Evolutionary conservation across 345 rosid genomes (phyloP).

Genomic region (Trapa bicornis): DNA sequence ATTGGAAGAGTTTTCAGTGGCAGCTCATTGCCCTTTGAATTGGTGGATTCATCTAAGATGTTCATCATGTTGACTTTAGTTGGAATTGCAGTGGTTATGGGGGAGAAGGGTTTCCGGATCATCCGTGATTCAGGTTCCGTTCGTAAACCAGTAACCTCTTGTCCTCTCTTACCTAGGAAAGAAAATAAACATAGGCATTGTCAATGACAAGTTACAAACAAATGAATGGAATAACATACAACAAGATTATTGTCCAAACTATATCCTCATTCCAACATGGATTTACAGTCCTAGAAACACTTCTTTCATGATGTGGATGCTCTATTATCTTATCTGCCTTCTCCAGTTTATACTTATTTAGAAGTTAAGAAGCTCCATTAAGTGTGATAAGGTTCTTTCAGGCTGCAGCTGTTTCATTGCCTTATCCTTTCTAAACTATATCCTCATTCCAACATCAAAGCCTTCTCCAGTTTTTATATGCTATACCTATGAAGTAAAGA

Average conservation of each 20-base stretch:
- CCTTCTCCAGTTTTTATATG: too few species aligned
- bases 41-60: conserved; percentile 14
- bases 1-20: conserved; percentile 18
- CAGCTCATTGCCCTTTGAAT: conserved; percentile 9
- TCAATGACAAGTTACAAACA: background rate
- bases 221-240: background rate
- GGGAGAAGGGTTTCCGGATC: conserved; percentile 80
- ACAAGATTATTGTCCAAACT: background rate
- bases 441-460: too few species aligned
- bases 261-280: too few species aligned
- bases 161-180: conserved; percentile 49
- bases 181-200: background rate
- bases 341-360: too few species aligned
- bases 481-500: too few species aligned
- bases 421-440: too few species aligned
- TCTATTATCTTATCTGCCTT: too few species aligned
- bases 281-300: too few species aligned
- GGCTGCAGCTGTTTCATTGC: too few species aligned
- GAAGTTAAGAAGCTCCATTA: background rate
- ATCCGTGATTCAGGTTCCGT: conserved; percentile 48
- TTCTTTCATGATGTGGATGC: too few species aligned
- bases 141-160: conserved; percentile 55
- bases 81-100: conserved; percentile 43
- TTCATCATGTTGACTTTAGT: conserved; percentile 33
- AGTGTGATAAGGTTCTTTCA: background rate